Base-by-base conservation (phyloP, 2,329 filamentous ascomycete genomes). In the Colletotrichum sansevieriae region DNA sequence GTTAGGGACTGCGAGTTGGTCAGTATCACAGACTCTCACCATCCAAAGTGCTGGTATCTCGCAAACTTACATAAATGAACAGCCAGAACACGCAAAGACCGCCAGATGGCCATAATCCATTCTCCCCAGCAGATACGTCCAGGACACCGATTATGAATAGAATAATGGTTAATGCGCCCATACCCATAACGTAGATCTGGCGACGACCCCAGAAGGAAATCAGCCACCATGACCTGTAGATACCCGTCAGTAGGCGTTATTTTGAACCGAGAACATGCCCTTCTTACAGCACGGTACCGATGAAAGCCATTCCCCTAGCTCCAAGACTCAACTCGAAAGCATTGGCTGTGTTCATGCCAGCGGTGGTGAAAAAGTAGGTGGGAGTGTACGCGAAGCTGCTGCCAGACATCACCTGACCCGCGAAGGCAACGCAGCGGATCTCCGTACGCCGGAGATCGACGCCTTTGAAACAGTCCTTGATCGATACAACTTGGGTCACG, bases 391-490 rank as follows among this genome's bases (percentile, higher is more conserved):
- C 79, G 15, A 82, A 75, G 15, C 78, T 77, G 47, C 78, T 77
- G 10, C 82, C 79, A 43, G 79, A 76, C 4, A 79, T 78, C 70
- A 82, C 80, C 70, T 84, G 83, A 1, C 77, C 79, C 20, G 80
- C 71, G 72, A 82, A 81, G 6, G 77, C 76, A 54, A 82, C 73
- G 63, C 80, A 78, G 20, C 79, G 79, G 25, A 84, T 82, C 65
- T 83, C 81, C 0, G 82, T 84, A 25, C 83, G 77, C 0, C 83
- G 78, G 4, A 82, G 74, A 65, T 87, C 81, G 6, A 75, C 72
- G 12, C 80, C 81, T 37, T 78, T 79, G 74, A 87, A 86, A 71
- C 83, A 85, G 74, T 86, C 83, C 29, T 73, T 56, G 71, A 87
- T 87, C 0, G 75, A 78, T 1, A 80, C 80, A 2, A 83, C 83